These are phyloP conservation scores for Sutorius eximius DNA, from an alignment of 1,284 basidiomycete genomes.

Conservation along the genomic window DNA sequence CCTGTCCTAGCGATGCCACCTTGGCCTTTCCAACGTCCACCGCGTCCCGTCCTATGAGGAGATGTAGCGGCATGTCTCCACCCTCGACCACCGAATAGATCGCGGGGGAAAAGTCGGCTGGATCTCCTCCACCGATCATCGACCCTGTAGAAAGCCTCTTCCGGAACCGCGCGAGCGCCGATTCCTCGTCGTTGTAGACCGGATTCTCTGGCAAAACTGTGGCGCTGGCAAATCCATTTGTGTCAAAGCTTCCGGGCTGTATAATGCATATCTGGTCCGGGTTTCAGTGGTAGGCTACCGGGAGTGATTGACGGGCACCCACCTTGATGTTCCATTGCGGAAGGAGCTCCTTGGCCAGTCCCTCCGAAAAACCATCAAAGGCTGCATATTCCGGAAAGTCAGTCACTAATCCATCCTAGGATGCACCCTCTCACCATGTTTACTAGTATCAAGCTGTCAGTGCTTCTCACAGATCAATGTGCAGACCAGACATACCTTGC, in stretches of 20 bases:
- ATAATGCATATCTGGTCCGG: constrained; percentile 20
- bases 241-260: constrained; percentile 4
- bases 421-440: constrained; percentile 4
- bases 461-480: neutral
- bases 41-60: constrained; percentile 11
- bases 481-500: neutral
- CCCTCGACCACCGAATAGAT: neutral
- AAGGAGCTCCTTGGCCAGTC: constrained; percentile 15
- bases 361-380: constrained; percentile 19
- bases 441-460: neutral
- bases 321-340: constrained; percentile 28
- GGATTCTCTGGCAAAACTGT: neutral
- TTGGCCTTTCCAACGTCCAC: neutral
- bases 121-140: neutral
- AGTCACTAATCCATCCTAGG: neutral
- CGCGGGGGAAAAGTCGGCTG: constrained; percentile 1
- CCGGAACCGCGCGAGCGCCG: neutral
- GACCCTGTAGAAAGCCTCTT: neutral
- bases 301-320: neutral
- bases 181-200: neutral
- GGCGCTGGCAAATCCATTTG: neutral
- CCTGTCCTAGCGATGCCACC: neutral
- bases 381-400: constrained; percentile 2
- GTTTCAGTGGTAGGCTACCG: neutral
- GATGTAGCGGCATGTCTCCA: constrained; percentile 5